Conservation (phyloP, 805 yeast species). For the Komagataella populi region DNA sequence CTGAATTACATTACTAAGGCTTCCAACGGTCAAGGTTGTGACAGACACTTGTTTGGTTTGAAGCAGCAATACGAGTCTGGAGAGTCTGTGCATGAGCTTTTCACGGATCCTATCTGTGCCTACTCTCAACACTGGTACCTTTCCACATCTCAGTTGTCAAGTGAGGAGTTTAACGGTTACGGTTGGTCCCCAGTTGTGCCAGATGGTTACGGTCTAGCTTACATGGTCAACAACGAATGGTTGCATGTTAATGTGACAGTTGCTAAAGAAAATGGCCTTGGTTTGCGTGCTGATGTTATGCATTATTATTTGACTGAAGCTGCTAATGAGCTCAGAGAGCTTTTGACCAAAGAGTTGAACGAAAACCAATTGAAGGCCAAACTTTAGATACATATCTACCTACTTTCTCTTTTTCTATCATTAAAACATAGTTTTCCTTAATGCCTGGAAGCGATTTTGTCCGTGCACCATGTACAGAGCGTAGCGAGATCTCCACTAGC, state of each 20-base stretch:
- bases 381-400: background rate
- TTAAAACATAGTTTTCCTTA: background rate
- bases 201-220: slow-evolving; percentile 88
- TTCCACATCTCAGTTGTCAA: slow-evolving; percentile 81
- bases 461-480: background rate
- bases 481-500: background rate
- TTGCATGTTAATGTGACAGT: slow-evolving; percentile 75
- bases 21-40: slow-evolving; percentile 78
- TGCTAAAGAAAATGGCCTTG: slow-evolving; percentile 47
- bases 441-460: background rate
- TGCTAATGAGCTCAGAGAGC: slow-evolving; percentile 68
- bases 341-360: slow-evolving; percentile 21
- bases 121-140: slow-evolving; percentile 80
- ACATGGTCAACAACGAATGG: slow-evolving; percentile 80
- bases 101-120: slow-evolving; percentile 58
- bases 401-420: background rate
- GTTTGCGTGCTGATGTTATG: slow-evolving; percentile 40
- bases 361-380: background rate
- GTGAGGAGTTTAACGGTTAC: slow-evolving; percentile 77
- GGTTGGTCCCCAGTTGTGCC: slow-evolving; percentile 95
- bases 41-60: slow-evolving; percentile 86
- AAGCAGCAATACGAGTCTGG: slow-evolving; percentile 52
- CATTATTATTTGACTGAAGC: slow-evolving; percentile 60
- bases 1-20: slow-evolving; percentile 64
- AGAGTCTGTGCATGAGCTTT: slow-evolving; percentile 53